Evolutionary conservation across 345 rosid genomes (phyloP).

Genomic region (Eutrema heterophyllum): DNA sequence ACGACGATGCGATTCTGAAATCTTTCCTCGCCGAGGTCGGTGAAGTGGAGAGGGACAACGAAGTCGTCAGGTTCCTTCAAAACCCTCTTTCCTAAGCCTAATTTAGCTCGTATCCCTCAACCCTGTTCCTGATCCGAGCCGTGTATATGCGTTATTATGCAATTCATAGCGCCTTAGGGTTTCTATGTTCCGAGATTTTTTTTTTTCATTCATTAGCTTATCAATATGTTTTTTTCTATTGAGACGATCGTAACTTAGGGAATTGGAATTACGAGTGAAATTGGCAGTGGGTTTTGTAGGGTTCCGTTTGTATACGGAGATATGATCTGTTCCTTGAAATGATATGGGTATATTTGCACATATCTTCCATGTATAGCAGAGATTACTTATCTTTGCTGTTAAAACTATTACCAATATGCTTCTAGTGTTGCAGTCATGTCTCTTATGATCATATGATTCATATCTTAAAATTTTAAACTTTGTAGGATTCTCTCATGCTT

Average conservation of each 20-base stretch:
- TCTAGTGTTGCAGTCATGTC: not conserved
- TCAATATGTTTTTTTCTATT: not conserved
- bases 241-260: not conserved
- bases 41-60: conserved; percentile 95
- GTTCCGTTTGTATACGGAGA: not conserved
- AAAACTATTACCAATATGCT: not conserved
- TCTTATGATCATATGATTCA: not conserved
- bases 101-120: not conserved
- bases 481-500: conserved; percentile 94
- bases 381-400: not conserved
- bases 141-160: not conserved
- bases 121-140: conserved; percentile 12
- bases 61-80: conserved; percentile 70
- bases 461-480: not conserved
- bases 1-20: conserved; percentile 80
- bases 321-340: not conserved
- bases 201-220: not conserved
- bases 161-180: conserved; percentile 29
- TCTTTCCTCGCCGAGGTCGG: conserved; percentile 94
- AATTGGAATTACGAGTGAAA: not conserved
- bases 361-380: not conserved
- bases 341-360: not conserved
- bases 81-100: not conserved
- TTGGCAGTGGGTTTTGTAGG: not conserved
- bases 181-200: not conserved